Conservation (phyloP, 768 basidiomycete genomes). For the Mycena rebaudengoi region DNA sequence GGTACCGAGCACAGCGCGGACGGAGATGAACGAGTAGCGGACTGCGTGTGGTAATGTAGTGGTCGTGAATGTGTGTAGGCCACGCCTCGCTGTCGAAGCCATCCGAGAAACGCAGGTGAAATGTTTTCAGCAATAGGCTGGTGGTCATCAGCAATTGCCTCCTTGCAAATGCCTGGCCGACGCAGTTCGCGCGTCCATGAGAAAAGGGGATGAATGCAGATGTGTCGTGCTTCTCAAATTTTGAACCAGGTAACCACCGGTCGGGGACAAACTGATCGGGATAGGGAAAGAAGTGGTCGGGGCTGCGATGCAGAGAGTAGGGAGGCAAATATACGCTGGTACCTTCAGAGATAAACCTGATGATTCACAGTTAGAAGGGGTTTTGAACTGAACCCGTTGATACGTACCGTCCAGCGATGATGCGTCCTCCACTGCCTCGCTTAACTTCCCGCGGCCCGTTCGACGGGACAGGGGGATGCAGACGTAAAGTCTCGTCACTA, state of each 20-base stretch:
- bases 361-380: background rate
- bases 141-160: no score
- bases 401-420: background rate
- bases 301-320: conserved; percentile 56
- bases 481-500: conserved; percentile 60
- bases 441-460: conserved; percentile 44
- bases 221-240: conserved; percentile 29
- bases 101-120: conserved; percentile 45
- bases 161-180: conserved; percentile 51
- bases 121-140: conserved; percentile 44
- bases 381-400: background rate
- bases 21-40: conserved; percentile 40
- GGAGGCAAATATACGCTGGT: conserved; percentile 53
- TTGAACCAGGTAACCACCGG: conserved; percentile 40
- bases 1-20: no score
- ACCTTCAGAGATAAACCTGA: conserved; percentile 55
- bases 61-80: conserved; percentile 44
- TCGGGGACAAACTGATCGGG: conserved; percentile 54
- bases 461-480: conserved; percentile 57
- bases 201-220: conserved; percentile 53
- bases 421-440: background rate
- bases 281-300: conserved; percentile 55
- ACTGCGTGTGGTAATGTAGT: conserved; percentile 43
- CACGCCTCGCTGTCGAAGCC: conserved; percentile 40
- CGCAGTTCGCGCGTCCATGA: conserved; percentile 51